phyloP scores from a whole-genome alignment of 208 protist genomes.

The Naegleria lovaniensis region DNA sequence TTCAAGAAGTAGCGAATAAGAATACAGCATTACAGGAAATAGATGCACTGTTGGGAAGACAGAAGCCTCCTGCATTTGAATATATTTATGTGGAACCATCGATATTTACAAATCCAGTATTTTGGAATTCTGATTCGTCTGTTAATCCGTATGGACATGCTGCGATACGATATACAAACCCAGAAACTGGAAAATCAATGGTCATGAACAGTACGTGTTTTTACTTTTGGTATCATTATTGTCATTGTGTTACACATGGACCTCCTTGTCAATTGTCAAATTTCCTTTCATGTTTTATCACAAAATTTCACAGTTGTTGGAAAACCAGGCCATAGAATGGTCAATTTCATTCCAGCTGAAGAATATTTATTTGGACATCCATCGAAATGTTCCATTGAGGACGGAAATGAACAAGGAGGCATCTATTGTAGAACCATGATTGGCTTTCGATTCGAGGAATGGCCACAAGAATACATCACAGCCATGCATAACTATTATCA shows the following conservation, averaged over 20 bases:
- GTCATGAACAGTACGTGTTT: slow-evolving; percentile 5
- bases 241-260: no score
- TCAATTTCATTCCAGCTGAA: not conserved
- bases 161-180: not conserved
- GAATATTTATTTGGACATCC: slow-evolving; percentile 2
- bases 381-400: not conserved
- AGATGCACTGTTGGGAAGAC: not conserved
- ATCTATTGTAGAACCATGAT: not conserved
- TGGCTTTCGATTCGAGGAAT: slow-evolving; percentile 13
- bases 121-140: not conserved
- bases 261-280: no score
- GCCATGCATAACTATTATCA: not conserved
- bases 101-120: not conserved
- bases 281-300: no score
- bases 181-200: not conserved
- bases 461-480: not conserved
- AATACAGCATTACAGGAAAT: not conserved
- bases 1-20: not conserved
- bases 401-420: not conserved
- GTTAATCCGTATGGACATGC: not conserved
- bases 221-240: not conserved
- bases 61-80: not conserved
- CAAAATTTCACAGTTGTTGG: not conserved
- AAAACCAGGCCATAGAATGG: not conserved
- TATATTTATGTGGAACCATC: not conserved